Base-by-base conservation (phyloP, 306 rosid genomes). In the Rosa persica region DNA sequence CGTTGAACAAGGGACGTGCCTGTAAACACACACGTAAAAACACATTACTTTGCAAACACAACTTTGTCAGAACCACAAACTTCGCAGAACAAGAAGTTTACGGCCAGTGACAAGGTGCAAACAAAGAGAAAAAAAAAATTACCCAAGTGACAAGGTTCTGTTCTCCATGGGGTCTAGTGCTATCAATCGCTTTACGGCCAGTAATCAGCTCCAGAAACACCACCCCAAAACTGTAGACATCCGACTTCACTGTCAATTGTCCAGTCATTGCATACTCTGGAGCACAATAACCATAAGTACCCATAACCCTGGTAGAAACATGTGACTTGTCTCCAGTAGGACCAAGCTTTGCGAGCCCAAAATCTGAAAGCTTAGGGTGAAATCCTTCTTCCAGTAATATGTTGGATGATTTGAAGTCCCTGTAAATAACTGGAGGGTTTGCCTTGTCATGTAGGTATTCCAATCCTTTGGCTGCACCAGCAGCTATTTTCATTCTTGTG, bases 231-330 rank as follows among this genome's bases (percentile, higher is more conserved):
- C 98, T 93, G 76, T 91, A 93, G 44, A 93, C 98, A 9, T 93
- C 98, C 30, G 98, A 93, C 80, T 93, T 93, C 80, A 91, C 97
- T 1, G 98, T 93, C 80, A 93, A 85, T 75, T 93, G 97, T 67
- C 98, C 98, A 12, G 94, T 93, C 98, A 93, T 93, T 40, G 98
- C 98, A 85, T 93, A 91, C 78, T 93, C 98, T 5, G 98, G 98
- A 76, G 98, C 98, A 76, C 98, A 93, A 77, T 93, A 93, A 67
- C 98, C 98, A 23, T 93, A 93, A 80, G 98, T 93, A 77, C 98
- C 98, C 98, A 91, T 93, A 54, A 93, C 98, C 80, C 96, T 84
- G 60, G 98, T 93, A 75, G 96, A 93, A 83, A 93, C 97, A 42
- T 93, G 98, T 20, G 98, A 93, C 83, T 93, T 93, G 84, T 93